Percentiles rank a stretch among this genome's conserved stretches.
These are phyloP conservation scores for Phytophthora agathidicida DNA, from an alignment of 352 stramenopile species.

Conservation along the genomic window DNA sequence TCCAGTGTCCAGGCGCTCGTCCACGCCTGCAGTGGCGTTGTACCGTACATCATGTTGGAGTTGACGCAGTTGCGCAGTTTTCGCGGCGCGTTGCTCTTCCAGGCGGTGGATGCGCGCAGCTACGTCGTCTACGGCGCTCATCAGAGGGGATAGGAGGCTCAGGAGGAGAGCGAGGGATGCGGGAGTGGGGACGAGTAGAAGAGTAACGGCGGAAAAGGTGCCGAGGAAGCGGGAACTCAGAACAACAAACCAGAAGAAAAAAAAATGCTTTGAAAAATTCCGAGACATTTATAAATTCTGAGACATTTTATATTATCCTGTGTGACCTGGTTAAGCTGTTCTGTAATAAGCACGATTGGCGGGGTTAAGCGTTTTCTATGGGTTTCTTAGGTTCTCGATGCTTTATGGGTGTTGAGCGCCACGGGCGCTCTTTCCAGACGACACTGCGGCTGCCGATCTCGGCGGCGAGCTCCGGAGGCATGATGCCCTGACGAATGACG, in stretches of 20 bases:
- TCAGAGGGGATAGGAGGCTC: conserved; percentile 4
- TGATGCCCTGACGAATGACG: too few species aligned
- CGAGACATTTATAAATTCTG: too few species aligned
- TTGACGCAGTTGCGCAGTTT: conserved; percentile 45
- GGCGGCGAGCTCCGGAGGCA: too few species aligned
- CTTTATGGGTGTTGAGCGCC: too few species aligned
- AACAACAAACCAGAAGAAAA: neutral
- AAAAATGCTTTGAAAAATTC: neutral
- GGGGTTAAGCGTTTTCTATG: too few species aligned
- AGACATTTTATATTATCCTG: too few species aligned
- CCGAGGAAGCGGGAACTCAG: conserved; percentile 6
- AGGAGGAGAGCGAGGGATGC: neutral
- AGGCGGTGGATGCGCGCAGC: conserved; percentile 57
- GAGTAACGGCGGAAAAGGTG: conserved; percentile 7
- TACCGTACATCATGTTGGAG: conserved; percentile 57
- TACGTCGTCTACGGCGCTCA: conserved; percentile 79
- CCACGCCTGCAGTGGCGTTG: conserved; percentile 50
- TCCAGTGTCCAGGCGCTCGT: conserved; percentile 52
- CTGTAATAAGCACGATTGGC: too few species aligned
- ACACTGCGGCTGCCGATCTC: too few species aligned
- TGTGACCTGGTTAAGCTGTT: too few species aligned
- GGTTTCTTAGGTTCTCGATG: too few species aligned
- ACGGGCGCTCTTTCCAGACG: too few species aligned
- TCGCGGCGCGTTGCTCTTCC: conserved; percentile 52
- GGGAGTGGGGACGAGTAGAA: neutral